phyloP scores from a whole-genome alignment of 805 yeast genomes.

The Cyberlindnera saturnus region DNA sequence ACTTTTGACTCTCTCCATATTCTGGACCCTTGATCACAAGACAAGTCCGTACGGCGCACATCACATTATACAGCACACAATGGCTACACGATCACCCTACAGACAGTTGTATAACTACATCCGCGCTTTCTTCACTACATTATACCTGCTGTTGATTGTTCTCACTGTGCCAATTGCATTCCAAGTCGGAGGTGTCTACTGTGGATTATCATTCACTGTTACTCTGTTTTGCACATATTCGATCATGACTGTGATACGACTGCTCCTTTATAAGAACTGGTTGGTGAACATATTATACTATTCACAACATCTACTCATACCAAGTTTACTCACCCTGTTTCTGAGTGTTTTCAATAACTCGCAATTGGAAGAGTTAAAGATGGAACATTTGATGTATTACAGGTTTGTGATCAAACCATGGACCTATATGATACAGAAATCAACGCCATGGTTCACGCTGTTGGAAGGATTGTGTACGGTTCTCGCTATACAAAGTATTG shows the following conservation, averaged over 20 bases:
- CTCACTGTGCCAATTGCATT: conserved; percentile 89
- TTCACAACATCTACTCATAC: conserved; percentile 76
- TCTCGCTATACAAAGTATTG: conserved; percentile 85
- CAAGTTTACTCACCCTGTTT: conserved; percentile 70
- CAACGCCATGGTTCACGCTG: conserved; percentile 85
- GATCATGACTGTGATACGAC: conserved; percentile 63
- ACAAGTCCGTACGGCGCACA: too few relatives aligned
- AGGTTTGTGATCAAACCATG: conserved; percentile 51
- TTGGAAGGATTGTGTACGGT: conserved; percentile 92
- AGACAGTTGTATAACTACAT: conserved; percentile 3
- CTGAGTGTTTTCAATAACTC: conserved; percentile 45
- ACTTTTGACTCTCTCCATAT: too few relatives aligned
- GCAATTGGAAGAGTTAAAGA: conserved; percentile 18
- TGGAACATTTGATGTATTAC: conserved; percentile 21
- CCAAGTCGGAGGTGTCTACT: conserved; percentile 85
- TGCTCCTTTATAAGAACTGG: conserved; percentile 33
- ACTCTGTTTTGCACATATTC: conserved; percentile 70
- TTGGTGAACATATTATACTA: conserved; percentile 51
- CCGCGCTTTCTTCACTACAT: conserved; percentile 38
- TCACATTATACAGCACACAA: too few relatives aligned
- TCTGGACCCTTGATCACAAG: too few relatives aligned
- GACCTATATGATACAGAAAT: conserved; percentile 64
- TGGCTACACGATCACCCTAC: neutral
- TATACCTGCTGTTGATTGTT: conserved; percentile 63
- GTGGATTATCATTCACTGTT: conserved; percentile 81